These are phyloP conservation scores for Zygoascus tannicola DNA, from an alignment of 805 yeast species.

Conservation along the genomic window DNA sequence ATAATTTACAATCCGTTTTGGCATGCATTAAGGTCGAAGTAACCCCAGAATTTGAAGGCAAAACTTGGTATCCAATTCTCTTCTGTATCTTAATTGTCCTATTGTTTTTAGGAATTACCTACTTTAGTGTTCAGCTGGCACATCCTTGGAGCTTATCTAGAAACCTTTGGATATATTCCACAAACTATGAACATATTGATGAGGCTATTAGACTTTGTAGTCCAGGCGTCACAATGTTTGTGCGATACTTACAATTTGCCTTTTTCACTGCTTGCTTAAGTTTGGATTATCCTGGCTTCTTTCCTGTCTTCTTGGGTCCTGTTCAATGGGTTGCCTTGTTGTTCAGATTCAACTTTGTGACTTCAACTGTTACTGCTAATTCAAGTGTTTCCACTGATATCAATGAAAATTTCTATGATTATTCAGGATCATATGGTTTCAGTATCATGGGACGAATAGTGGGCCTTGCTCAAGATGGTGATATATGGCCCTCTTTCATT, in stretches of 20 bases:
- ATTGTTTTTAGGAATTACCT: conserved; percentile 30
- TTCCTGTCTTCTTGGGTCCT: conserved; percentile 43
- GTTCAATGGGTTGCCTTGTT: conserved; percentile 51
- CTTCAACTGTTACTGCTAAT: too few relatives aligned
- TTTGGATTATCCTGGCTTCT: conserved; percentile 53
- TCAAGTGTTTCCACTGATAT: conserved; percentile 8
- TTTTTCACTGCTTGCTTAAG: conserved; percentile 44
- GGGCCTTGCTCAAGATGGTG: conserved; percentile 19
- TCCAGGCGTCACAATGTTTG: conserved; percentile 41
- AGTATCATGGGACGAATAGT: conserved; percentile 18
- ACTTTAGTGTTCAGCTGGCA: conserved; percentile 31
- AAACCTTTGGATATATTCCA: conserved; percentile 42
- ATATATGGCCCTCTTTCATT: conserved; percentile 29
- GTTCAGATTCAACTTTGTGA: conserved; percentile 19
- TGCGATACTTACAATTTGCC: conserved; percentile 50
- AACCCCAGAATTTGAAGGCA: conserved; percentile 38
- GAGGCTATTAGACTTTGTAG: conserved; percentile 43
- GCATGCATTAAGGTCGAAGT: conserved; percentile 42
- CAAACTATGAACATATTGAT: conserved; percentile 51
- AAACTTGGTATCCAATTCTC: conserved; percentile 34
- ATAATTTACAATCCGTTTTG: conserved; percentile 23
- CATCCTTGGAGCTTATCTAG: conserved; percentile 51
- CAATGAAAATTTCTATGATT: conserved; percentile 8
- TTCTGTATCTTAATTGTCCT: conserved; percentile 35
- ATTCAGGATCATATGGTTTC: conserved; percentile 15